phyloP scores from a whole-genome alignment of 768 basidiomycete species.

The Sporobolomyces pararoseus region DNA sequence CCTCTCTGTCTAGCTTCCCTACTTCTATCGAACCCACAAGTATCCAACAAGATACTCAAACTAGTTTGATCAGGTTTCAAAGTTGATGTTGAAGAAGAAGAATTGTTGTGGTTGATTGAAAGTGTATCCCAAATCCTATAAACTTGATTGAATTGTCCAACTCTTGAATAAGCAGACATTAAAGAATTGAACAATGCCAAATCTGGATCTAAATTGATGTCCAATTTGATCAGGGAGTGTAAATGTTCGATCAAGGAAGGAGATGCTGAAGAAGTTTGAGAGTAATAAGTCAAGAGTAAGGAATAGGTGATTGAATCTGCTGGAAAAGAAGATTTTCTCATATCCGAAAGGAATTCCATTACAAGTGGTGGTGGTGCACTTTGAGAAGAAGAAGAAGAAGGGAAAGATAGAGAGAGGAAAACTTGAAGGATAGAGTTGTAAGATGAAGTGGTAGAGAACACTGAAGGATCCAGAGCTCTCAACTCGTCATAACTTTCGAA shows the following conservation, averaged over 20 bases:
- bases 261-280: slow-evolving; percentile 46
- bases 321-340: slow-evolving; percentile 31
- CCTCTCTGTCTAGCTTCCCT: slow-evolving; percentile 53
- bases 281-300: slow-evolving; percentile 41
- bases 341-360: slow-evolving; percentile 52
- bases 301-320: slow-evolving; percentile 34
- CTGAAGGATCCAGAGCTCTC: slow-evolving; percentile 46
- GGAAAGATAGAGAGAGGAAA: slow-evolving; percentile 65
- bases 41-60: slow-evolving; percentile 79
- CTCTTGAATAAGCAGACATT: slow-evolving; percentile 83
- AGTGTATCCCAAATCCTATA: slow-evolving; percentile 70
- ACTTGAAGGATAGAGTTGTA: slow-evolving; percentile 48
- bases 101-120: slow-evolving; percentile 51
- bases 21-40: slow-evolving; percentile 65
- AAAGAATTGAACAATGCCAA: slow-evolving; percentile 70
- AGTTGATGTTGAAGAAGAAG: slow-evolving; percentile 49
- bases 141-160: slow-evolving; percentile 66
- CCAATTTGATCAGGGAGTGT: slow-evolving; percentile 73
- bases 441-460: too few relatives aligned
- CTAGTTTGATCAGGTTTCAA: slow-evolving; percentile 61
- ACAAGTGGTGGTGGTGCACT: slow-evolving; percentile 55
- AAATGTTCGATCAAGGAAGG: slow-evolving; percentile 56
- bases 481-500: slow-evolving; percentile 59
- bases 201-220: slow-evolving; percentile 71
- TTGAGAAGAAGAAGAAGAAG: slow-evolving; percentile 47